Evolutionary conservation across 306 rosid species (phyloP).

Genomic region (Quercus mongolica): DNA sequence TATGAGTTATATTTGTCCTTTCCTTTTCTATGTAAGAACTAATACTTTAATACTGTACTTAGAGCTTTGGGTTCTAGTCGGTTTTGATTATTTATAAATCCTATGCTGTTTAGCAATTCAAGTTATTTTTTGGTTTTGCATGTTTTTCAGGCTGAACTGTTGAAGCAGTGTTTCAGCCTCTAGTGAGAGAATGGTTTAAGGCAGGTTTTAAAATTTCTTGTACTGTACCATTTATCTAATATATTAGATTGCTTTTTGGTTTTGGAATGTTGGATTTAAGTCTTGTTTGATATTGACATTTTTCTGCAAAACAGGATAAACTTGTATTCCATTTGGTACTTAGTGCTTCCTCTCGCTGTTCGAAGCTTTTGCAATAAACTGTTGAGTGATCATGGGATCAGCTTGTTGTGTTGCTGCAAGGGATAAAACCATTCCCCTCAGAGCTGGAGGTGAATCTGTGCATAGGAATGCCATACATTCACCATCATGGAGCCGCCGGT

Average conservation of each 20-base stretch:
- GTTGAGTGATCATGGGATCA: conserved; percentile 46
- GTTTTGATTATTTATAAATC: not conserved
- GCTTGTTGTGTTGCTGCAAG: conserved; percentile 57
- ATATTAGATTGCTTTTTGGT: not conserved
- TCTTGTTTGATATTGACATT: not conserved
- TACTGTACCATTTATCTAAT: not conserved
- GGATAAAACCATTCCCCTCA: conserved; percentile 27
- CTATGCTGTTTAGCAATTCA: not conserved
- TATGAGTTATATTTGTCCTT: not conserved
- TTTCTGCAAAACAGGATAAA: not conserved
- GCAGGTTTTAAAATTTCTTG: not conserved
- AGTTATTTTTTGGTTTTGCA: not conserved
- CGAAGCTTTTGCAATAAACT: conserved; percentile 5
- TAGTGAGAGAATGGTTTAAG: not conserved
- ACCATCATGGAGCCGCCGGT: conserved; percentile 52
- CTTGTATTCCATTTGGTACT: not conserved
- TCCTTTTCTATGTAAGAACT: not conserved
- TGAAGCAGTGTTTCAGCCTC: conserved; percentile 12
- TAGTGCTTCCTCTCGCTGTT: not conserved
- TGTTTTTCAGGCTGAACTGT: conserved; percentile 32
- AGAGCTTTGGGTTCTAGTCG: conserved; percentile 1
- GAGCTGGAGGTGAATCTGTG: conserved; percentile 39
- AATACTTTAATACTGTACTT: not conserved
- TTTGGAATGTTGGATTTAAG: not conserved
- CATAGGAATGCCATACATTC: conserved; percentile 41